phyloP scores from a whole-genome alignment of 1,284 basidiomycete species.

The Xerocomus minutiporus region DNA sequence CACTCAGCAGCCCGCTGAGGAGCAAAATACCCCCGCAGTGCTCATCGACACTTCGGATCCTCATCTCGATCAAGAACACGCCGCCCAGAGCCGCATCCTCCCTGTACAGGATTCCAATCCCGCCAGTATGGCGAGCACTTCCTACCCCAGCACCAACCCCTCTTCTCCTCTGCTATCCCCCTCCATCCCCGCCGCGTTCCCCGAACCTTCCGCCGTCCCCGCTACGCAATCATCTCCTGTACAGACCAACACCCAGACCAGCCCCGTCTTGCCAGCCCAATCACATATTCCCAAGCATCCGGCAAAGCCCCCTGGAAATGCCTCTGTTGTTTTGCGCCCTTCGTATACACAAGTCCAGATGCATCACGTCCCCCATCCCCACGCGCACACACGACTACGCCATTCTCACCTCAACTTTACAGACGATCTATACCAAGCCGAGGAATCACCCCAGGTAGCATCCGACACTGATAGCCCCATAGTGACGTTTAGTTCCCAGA shows the following conservation, averaged over 20 bases:
- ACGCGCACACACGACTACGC: conserved; percentile 67
- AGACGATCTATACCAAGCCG: conserved; percentile 41
- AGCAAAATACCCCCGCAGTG: conserved; percentile 12
- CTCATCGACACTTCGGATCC: conserved; percentile 13
- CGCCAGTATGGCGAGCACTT: conserved; percentile 2
- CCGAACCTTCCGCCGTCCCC: conserved; percentile 18
- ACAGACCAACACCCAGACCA: conserved; percentile 20
- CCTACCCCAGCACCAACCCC: conserved; percentile 21
- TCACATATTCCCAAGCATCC: conserved; percentile 14
- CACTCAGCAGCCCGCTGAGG: conserved; percentile 26
- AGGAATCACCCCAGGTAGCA: conserved; percentile 30
- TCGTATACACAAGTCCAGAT: conserved; percentile 52
- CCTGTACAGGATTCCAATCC: conserved; percentile 16
- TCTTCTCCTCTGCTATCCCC: conserved; percentile 22
- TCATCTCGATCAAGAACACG: conserved; percentile 9
- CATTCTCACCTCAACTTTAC: conserved; percentile 45
- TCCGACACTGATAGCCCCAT: conserved; percentile 39
- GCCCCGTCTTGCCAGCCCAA: conserved; percentile 15
- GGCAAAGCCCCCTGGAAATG: conserved; percentile 28
- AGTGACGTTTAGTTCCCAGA: conserved; percentile 43
- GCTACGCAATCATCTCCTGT: conserved; percentile 23
- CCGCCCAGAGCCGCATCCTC: conserved; percentile 20
- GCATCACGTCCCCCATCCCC: conserved; percentile 74
- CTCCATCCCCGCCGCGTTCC: conserved; percentile 17
- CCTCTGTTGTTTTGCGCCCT: conserved; percentile 45